Base-by-base conservation (phyloP, 805 yeast species). In the Monosporozyma unispora region DNA sequence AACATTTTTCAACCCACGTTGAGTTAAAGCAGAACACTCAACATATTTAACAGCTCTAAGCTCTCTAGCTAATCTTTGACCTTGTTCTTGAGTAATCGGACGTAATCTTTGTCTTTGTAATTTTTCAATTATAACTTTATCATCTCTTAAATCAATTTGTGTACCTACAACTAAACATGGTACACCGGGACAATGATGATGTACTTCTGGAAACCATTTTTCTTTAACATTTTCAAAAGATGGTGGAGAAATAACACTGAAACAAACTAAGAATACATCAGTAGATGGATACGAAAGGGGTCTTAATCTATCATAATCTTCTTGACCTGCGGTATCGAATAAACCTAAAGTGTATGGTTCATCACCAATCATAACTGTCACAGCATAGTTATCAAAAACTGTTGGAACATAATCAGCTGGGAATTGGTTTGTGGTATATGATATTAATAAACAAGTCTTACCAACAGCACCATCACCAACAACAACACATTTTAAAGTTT, bases 391-490 rank as follows among this genome's bases (percentile, higher is more conserved):
- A 67, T 90, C 96, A 63, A 91, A 89, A 43, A 91, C 98, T n/a
- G 99, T 91, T 54, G 98, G 99, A 50, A 91, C 97, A 67, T 91
- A 91, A 71, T 93, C 98, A 49, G 95, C 93, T 28, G 99, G 99
- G 71, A 91, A 91, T 68, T 91, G 93, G 72, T 88, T 87, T 52
- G 96, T 91, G 48, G 98, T 91, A 71, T 91, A 91, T 55, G 97
- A 90, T 64, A 91, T 91, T 59, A 93, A 78, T 55, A 93, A 80
- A 73, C 98, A 91, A 18, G 98, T 91, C 77, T 89, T 91, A 61
- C 99, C 99, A 55, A 93, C 98, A 59, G 98, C 98, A 87, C 99
- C 99, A 73, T 93, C 99, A 57, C 99, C 99, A 50, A 93, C 98
- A 57, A 91, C 97, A 57, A 93, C 98, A 77, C 98, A 93, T 72